Evolutionary conservation across 208 protist species (phyloP).

Genomic region (Lotmaria passim): DNA sequence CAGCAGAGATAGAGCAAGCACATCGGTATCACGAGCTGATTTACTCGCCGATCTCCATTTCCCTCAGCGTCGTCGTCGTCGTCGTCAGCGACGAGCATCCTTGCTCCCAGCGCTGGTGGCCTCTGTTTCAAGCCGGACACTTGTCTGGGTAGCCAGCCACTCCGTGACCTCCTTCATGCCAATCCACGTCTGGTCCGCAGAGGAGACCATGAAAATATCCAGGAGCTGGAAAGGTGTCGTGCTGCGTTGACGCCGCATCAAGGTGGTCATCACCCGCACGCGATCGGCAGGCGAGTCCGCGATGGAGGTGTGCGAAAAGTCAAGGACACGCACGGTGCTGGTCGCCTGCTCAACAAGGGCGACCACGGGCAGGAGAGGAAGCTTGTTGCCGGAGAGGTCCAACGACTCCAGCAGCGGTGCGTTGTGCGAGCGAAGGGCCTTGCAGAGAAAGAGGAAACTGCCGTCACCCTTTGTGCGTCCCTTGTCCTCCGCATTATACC

Average conservation of each 20-base stretch:
- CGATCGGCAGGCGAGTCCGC: slow-evolving; percentile 45
- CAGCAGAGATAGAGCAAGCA: too few relatives aligned
- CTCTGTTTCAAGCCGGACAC: slow-evolving; percentile 23
- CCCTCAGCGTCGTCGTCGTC: too few relatives aligned
- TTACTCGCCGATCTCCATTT: too few relatives aligned
- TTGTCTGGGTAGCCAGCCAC: slow-evolving; percentile 32
- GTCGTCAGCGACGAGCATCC: background rate
- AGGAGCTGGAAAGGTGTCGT: slow-evolving; percentile 17
- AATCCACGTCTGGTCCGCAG: slow-evolving; percentile 16
- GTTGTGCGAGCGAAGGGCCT: slow-evolving; percentile 54
- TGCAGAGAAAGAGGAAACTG: slow-evolving; percentile 66
- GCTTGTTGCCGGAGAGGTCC: slow-evolving; percentile 56
- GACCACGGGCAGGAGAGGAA: slow-evolving; percentile 55
- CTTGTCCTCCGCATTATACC: slow-evolving; percentile 49
- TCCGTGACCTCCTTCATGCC: slow-evolving; percentile 34
- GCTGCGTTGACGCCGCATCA: slow-evolving; percentile 55
- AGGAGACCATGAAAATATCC: slow-evolving; percentile 26
- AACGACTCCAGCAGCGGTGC: slow-evolving; percentile 58
- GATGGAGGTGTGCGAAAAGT: slow-evolving; percentile 56
- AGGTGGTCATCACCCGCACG: slow-evolving; percentile 43
- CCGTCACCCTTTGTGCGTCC: slow-evolving; percentile 30
- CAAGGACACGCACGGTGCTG: slow-evolving; percentile 38
- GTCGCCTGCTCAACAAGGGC: slow-evolving; percentile 69
- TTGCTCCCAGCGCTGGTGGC: background rate
- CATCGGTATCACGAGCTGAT: too few relatives aligned